phyloP scores from a whole-genome alignment of 441 rosid species.

The Biscutella auriculata region DNA sequence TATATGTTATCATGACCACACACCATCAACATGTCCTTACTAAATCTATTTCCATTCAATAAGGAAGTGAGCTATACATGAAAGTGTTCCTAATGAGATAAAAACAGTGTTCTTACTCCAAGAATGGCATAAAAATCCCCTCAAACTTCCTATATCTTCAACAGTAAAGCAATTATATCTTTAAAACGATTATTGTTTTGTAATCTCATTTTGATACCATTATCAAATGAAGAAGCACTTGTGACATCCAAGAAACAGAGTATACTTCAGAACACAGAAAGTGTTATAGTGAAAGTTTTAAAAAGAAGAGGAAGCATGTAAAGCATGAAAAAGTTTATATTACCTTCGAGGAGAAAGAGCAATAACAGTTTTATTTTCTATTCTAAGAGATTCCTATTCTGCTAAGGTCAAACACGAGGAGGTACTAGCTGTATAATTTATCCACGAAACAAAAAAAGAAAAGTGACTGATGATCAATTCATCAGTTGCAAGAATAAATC shows the following conservation, averaged over 20 bases:
- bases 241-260: neutral
- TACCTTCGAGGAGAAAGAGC: neutral
- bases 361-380: neutral
- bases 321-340: neutral
- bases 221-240: neutral
- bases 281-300: neutral
- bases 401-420: neutral
- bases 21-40: neutral
- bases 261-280: neutral
- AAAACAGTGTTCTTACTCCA: neutral
- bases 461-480: constrained; percentile 1
- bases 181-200: neutral
- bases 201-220: neutral
- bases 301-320: neutral
- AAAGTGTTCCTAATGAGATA: neutral
- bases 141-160: neutral
- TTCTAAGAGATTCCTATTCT: neutral
- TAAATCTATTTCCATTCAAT: neutral
- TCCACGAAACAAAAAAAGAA: neutral
- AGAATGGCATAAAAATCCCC: neutral
- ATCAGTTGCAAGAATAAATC: neutral
- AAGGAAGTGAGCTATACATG: neutral
- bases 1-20: neutral
- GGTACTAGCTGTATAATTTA: neutral
- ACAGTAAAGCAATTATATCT: neutral